phyloP scores from a whole-genome alignment of 2,329 filamentous ascomycete genomes.

The Fusarium oxysporum region DNA sequence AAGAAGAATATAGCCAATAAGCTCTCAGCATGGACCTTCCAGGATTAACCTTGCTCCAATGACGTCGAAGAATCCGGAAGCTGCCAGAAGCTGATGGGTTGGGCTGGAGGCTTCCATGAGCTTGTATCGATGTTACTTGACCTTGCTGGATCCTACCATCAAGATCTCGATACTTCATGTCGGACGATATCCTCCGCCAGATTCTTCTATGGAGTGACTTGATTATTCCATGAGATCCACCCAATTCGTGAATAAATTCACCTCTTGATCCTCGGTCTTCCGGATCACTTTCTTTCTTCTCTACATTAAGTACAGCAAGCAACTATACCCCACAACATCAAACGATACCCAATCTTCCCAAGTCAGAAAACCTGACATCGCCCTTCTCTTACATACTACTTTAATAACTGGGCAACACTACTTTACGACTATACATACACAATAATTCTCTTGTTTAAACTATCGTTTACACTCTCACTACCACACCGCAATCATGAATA shows the following conservation, averaged over 20 bases:
- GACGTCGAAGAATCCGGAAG: slow-evolving; percentile 51
- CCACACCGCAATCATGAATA: slow-evolving; percentile 67
- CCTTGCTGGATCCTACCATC: slow-evolving; percentile 40
- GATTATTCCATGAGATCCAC: slow-evolving; percentile 41
- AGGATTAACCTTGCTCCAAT: slow-evolving; percentile 42
- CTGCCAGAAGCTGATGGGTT: slow-evolving; percentile 45
- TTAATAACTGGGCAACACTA: slow-evolving; percentile 22
- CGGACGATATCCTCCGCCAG: slow-evolving; percentile 28
- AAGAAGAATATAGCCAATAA: slow-evolving; percentile 32
- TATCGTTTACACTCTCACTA: slow-evolving; percentile 8
- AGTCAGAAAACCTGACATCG: slow-evolving; percentile 38
- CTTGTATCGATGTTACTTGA: slow-evolving; percentile 43
- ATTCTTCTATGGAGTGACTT: slow-evolving; percentile 26
- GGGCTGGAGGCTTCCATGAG: slow-evolving; percentile 46
- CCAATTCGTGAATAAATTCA: slow-evolving; percentile 43
- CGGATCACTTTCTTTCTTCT: slow-evolving; percentile 27
- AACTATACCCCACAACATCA: slow-evolving; percentile 38
- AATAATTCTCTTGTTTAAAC: slow-evolving; percentile 15
- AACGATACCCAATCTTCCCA: slow-evolving; percentile 41
- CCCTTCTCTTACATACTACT: slow-evolving; percentile 12
- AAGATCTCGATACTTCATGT: slow-evolving; percentile 41
- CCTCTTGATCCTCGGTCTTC: slow-evolving; percentile 10
- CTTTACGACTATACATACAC: slow-evolving; percentile 2
- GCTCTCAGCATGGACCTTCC: background rate
- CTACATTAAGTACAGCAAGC: slow-evolving; percentile 15